Percentiles rank a stretch among this genome's conserved stretches.
phyloP scores from a whole-genome alignment of 148 eudicot genomes.

The Rhododendron kiyosumense region DNA sequence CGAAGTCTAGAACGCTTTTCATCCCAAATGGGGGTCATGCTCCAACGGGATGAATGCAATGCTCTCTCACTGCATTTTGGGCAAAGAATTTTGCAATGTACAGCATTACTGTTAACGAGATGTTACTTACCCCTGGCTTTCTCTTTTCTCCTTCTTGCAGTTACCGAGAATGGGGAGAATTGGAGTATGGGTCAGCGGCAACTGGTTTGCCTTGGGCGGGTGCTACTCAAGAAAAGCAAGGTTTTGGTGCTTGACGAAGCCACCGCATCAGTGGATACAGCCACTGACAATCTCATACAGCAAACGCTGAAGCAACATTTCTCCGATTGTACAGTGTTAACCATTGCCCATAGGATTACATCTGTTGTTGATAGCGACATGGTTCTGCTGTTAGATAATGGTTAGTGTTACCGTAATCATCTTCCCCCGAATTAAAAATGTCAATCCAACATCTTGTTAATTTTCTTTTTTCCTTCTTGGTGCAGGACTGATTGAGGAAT shows the following conservation, averaged over 20 bases:
- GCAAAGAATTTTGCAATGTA: neutral
- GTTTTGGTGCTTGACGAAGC: slow-evolving; percentile 58
- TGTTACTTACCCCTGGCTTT: slow-evolving; percentile 4
- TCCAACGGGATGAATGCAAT: neutral
- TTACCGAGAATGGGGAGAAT: slow-evolving; percentile 51
- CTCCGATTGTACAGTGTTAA: slow-evolving; percentile 35
- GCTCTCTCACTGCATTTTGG: neutral
- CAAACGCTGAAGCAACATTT: slow-evolving; percentile 38
- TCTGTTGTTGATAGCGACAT: slow-evolving; percentile 69
- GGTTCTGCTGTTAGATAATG: slow-evolving; percentile 56
- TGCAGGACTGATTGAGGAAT: slow-evolving; percentile 51
- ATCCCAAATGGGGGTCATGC: neutral
- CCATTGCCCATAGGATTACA: slow-evolving; percentile 49
- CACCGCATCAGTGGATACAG: slow-evolving; percentile 59
- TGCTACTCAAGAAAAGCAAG: slow-evolving; percentile 48
- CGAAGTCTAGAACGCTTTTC: neutral
- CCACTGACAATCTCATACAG: slow-evolving; percentile 56
- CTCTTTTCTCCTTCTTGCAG: slow-evolving; percentile 26
- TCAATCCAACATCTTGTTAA: neutral
- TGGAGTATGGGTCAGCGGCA: slow-evolving; percentile 68
- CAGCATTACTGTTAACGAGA: neutral
- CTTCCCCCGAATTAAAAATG: neutral
- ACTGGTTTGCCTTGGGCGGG: slow-evolving; percentile 56
- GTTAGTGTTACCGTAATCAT: slow-evolving; percentile 11
- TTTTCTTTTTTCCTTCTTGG: neutral